Percentiles rank a stretch among this genome's conserved stretches.
Conservation (phyloP, 495 filamentous ascomycete species). For the Penicillium mononematosum region DNA sequence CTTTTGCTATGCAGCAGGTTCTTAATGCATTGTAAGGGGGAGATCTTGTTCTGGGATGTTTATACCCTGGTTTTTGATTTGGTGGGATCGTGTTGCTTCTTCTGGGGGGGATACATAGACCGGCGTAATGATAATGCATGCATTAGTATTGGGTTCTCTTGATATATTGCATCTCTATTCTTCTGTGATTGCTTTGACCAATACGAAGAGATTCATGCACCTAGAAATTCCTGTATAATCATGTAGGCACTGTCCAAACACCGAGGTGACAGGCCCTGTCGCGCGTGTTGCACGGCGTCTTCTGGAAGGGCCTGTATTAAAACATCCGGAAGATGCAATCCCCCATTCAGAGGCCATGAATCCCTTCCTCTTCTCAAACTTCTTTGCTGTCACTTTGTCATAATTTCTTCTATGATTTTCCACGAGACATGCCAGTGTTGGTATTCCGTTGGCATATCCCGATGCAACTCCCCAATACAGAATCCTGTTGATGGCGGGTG, state of each 20-base stretch:
- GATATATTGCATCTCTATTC: neutral
- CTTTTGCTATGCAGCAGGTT: slow-evolving; percentile 75
- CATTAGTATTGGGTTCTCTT: neutral
- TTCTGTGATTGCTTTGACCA: neutral
- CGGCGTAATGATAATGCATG: slow-evolving; percentile 8
- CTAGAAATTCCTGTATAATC: neutral
- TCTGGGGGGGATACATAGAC: slow-evolving; percentile 6
- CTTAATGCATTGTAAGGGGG: slow-evolving; percentile 56
- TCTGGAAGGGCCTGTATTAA: neutral
- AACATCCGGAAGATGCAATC: neutral
- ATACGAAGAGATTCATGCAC: too few relatives aligned
- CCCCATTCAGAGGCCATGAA: neutral
- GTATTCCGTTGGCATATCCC: neutral
- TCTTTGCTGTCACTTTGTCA: neutral
- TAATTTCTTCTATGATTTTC: neutral
- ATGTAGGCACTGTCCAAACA: neutral
- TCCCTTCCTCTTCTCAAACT: neutral
- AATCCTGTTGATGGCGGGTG: neutral
- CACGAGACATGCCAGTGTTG: too few relatives aligned
- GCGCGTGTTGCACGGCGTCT: neutral
- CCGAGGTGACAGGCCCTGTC: neutral
- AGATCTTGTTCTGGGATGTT: slow-evolving; percentile 3
- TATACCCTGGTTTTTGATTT: slow-evolving; percentile 7
- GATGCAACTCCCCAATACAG: neutral
- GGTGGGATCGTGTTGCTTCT: neutral